Percentiles rank a stretch among this genome's conserved stretches.
Conservation (phyloP, 1,284 basidiomycete genomes). For the Moesziomyces aphidis region DNA sequence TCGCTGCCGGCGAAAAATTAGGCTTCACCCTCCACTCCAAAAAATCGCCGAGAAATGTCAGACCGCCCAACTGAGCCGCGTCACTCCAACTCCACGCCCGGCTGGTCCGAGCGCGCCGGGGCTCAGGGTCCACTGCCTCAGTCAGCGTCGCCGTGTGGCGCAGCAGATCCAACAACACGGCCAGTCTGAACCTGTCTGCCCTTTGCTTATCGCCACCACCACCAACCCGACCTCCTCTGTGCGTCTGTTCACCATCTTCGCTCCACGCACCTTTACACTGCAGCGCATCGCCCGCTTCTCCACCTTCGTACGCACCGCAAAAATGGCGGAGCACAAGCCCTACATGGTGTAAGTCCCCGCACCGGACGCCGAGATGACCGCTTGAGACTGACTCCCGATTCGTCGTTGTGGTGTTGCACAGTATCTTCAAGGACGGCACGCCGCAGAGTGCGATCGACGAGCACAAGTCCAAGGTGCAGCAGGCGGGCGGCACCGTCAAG, state of each 20-base stretch:
- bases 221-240: neutral
- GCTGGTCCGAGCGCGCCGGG: neutral
- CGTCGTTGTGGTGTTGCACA: constrained; percentile 1
- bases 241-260: neutral
- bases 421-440: constrained; percentile 57
- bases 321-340: constrained; percentile 51
- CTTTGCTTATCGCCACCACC: neutral
- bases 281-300: neutral
- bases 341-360: constrained; percentile 52
- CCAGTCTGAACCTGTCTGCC: neutral
- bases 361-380: neutral
- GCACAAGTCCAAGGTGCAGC: constrained; percentile 46
- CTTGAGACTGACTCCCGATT: neutral
- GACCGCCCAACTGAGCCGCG: neutral
- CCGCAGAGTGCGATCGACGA: constrained; percentile 51
- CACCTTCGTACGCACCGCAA: constrained; percentile 18
- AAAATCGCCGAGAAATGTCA: neutral
- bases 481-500: constrained; percentile 56
- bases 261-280: neutral
- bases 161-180: neutral
- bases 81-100: neutral
- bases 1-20: too few relatives aligned
- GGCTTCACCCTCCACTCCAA: too few relatives aligned
- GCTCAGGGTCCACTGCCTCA: neutral
- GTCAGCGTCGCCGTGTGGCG: neutral